Conservation (phyloP, 2,329 filamentous ascomycete species). For the Ambrosiella beaveri region DNA sequence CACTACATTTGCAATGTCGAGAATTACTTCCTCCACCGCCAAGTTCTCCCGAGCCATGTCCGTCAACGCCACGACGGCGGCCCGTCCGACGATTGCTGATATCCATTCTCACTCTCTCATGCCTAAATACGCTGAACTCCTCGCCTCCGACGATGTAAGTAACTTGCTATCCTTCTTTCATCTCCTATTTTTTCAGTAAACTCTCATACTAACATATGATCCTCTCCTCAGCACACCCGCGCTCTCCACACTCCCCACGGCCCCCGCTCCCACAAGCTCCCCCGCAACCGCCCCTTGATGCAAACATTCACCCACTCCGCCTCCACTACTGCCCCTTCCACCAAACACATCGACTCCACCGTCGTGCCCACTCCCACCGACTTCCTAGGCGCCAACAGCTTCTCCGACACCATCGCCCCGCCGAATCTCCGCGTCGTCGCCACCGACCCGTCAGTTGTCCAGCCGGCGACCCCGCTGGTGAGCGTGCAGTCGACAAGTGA, state of each 20-base stretch:
- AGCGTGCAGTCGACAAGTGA: constrained; percentile 44
- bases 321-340: constrained; percentile 22
- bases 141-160: constrained; percentile 27
- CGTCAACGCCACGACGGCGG: constrained; percentile 25
- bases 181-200: not conserved
- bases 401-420: constrained; percentile 17
- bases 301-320: constrained; percentile 41
- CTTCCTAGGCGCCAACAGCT: constrained; percentile 21
- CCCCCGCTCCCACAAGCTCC: constrained; percentile 23
- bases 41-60: constrained; percentile 28
- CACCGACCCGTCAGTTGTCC: constrained; percentile 34
- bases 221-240: constrained; percentile 19
- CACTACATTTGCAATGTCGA: constrained; percentile 24
- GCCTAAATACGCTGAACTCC: constrained; percentile 32
- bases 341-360: constrained; percentile 32
- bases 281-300: constrained; percentile 34
- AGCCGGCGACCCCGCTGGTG: constrained; percentile 33
- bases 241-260: constrained; percentile 31
- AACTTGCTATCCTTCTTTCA: not conserved
- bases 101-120: constrained; percentile 22
- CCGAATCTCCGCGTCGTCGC: constrained; percentile 36
- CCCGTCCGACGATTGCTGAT: constrained; percentile 21
- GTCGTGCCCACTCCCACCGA: constrained; percentile 29
- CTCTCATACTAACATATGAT: not conserved
- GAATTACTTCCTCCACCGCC: constrained; percentile 31